Evolutionary conservation across 129 eudicot species (phyloP).

Genomic region (Saposhnikovia divaricata): DNA sequence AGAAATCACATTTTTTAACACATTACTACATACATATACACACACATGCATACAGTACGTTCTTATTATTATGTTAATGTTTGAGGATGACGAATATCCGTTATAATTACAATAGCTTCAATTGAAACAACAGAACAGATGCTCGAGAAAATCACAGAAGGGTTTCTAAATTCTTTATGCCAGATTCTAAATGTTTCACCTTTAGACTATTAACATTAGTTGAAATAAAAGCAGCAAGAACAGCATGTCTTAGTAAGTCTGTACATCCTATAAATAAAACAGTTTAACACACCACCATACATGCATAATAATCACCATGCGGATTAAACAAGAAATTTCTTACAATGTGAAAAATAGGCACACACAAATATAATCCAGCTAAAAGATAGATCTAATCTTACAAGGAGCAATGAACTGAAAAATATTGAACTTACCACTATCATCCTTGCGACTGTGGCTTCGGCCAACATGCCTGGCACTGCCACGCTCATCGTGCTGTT

Average conservation of each 20-base stretch:
- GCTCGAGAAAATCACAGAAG: not conserved
- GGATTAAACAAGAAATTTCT: not conserved
- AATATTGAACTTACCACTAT: slow-evolving; percentile 39
- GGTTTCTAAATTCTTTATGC: not conserved
- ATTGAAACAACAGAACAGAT: not conserved
- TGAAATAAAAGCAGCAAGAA: not conserved
- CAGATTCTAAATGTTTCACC: not conserved
- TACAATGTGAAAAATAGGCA: not conserved
- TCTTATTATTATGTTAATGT: not conserved
- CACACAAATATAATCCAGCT: not conserved
- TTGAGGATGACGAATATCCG: not conserved
- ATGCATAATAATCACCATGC: not conserved
- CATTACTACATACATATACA: not conserved
- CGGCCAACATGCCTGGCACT: slow-evolving; percentile 56
- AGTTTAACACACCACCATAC: not conserved
- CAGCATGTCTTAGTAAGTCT: not conserved
- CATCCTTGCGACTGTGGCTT: slow-evolving; percentile 51
- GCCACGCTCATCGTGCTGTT: slow-evolving; percentile 90
- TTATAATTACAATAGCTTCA: not conserved
- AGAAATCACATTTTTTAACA: not conserved
- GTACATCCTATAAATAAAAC: not conserved
- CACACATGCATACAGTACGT: not conserved
- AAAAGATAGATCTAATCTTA: not conserved
- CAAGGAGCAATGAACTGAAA: not conserved
- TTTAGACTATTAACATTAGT: not conserved